A percentile compares a stretch with the other conserved stretches of the same genome.
Evolutionary conservation across 768 basidiomycete genomes (phyloP).

Genomic region (Kwoniella bestiolae): DNA sequence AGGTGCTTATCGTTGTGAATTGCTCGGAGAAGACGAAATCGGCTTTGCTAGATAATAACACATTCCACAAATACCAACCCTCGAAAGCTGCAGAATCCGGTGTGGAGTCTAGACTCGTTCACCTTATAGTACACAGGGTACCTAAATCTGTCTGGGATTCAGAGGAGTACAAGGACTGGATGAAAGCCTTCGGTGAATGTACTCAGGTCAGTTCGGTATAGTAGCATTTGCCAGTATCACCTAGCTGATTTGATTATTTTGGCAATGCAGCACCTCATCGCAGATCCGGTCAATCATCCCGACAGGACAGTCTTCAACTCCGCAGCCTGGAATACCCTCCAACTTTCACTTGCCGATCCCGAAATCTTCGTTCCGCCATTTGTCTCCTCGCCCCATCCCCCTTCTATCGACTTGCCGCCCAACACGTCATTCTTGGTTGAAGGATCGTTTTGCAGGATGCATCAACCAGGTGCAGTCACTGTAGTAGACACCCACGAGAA

Average conservation of each 20-base stretch:
- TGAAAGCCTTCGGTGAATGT: slow-evolving; percentile 67
- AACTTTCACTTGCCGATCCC: slow-evolving; percentile 72
- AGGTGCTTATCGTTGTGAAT: slow-evolving; percentile 66
- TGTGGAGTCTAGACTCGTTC: slow-evolving; percentile 17
- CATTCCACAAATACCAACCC: slow-evolving; percentile 31
- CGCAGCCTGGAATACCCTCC: slow-evolving; percentile 71
- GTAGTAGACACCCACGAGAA: slow-evolving; percentile 28
- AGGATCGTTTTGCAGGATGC: slow-evolving; percentile 39
- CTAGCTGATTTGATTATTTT: slow-evolving; percentile 7
- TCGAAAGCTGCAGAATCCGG: slow-evolving; percentile 55
- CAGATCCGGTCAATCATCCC: slow-evolving; percentile 66
- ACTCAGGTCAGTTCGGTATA: slow-evolving; percentile 64
- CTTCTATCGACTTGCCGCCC: slow-evolving; percentile 62
- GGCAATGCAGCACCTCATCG: slow-evolving; percentile 70
- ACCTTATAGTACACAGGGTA: slow-evolving; percentile 68
- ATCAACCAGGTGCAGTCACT: slow-evolving; percentile 30
- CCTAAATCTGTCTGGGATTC: slow-evolving; percentile 74
- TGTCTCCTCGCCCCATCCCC: slow-evolving; percentile 56
- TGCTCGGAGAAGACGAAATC: slow-evolving; percentile 62
- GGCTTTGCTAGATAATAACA: slow-evolving; percentile 20
- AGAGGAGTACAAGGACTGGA: slow-evolving; percentile 70
- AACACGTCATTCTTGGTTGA: slow-evolving; percentile 60
- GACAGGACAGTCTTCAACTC: slow-evolving; percentile 77
- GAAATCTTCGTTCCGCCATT: slow-evolving; percentile 74
- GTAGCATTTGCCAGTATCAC: background rate